Conservation (phyloP, 768 basidiomycete species). For the Podaxis pistillaris region DNA sequence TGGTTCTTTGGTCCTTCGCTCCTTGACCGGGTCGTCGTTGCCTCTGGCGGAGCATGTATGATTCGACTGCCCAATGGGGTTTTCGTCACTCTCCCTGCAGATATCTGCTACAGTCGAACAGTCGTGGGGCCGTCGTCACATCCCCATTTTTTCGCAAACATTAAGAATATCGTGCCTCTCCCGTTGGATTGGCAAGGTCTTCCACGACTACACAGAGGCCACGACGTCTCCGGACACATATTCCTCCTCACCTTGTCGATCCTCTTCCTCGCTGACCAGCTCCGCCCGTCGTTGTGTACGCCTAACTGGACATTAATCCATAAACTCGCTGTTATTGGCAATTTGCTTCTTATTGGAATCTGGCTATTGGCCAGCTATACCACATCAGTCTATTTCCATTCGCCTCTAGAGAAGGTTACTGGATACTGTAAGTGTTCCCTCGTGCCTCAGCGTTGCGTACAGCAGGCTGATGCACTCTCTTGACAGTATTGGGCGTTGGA, state of each 20-base stretch:
- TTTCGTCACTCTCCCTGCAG: slow-evolving; percentile 49
- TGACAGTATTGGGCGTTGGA: slow-evolving; percentile 4
- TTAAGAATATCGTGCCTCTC: slow-evolving; percentile 14
- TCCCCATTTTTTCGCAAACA: slow-evolving; percentile 54
- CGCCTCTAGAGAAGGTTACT: slow-evolving; percentile 81
- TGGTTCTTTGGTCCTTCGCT: slow-evolving; percentile 91
- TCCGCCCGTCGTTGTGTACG: slow-evolving; percentile 49
- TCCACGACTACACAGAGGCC: slow-evolving; percentile 75
- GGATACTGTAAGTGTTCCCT: slow-evolving; percentile 66
- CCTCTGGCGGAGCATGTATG: slow-evolving; percentile 79
- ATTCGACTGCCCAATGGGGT: slow-evolving; percentile 57
- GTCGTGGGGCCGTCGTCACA: slow-evolving; percentile 59
- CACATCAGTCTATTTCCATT: slow-evolving; percentile 90
- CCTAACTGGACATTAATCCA: slow-evolving; percentile 42
- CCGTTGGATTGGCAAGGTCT: slow-evolving; percentile 43
- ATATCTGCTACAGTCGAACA: slow-evolving; percentile 53
- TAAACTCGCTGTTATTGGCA: slow-evolving; percentile 43
- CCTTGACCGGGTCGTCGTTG: slow-evolving; percentile 59
- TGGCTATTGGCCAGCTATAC: slow-evolving; percentile 78
- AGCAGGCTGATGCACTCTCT: background rate
- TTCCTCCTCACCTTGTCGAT: slow-evolving; percentile 83
- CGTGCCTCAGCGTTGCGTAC: background rate
- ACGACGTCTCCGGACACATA: slow-evolving; percentile 92
- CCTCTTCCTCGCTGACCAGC: slow-evolving; percentile 77
- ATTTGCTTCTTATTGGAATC: slow-evolving; percentile 48